Base-by-base conservation (phyloP, 306 rosid genomes). In the Psophocarpus tetragonolobus region DNA sequence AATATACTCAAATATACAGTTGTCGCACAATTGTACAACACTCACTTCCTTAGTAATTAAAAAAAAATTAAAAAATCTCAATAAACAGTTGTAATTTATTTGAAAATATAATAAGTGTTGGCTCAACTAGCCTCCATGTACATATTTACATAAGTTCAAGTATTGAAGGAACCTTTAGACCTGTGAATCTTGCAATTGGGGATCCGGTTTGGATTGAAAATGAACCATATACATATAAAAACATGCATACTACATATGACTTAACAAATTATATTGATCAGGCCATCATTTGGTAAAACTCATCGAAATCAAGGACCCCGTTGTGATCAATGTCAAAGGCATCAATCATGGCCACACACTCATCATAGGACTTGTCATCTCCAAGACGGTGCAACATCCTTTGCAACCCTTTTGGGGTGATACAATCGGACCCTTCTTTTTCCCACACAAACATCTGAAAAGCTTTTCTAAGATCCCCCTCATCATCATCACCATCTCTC, bases 251-350 rank as follows among this genome's bases (percentile, higher is more conserved):
- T 26, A 68, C 3, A 13, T 21, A 21, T 2, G 11, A 36, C 56
- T 9, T 12, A 66, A 23, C 20, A 2, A 11, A 17, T 27, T 2
- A 13, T 1, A 62, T 21, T 6, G 50, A 9, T 77, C 58, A 86
- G 32, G 87, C 78, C 97, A 92, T 92, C 97, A 91, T 91, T 77
- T 85, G 89, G 75, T 88, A 87, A 73, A 92, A 92, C 82, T 92
- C 97, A 4, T 84, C 69, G 80, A 76, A 92, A 83, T 92, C 95
- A 68, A 92, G 89, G 13, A 88, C 85, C 0, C 97, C 97, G 11
- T 92, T 87, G 3, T 87, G 93, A 58, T 92, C 97, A 0, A 77
- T 73, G 24, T 92, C 97, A 45, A 82, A 92, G 60, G 81, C 90
- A 30, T 33, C 77, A 61, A 92, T 90, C 97, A 92, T 92, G 13